phyloP scores from a whole-genome alignment of 441 rosid genomes.

The Pelargonium fulgidum region DNA sequence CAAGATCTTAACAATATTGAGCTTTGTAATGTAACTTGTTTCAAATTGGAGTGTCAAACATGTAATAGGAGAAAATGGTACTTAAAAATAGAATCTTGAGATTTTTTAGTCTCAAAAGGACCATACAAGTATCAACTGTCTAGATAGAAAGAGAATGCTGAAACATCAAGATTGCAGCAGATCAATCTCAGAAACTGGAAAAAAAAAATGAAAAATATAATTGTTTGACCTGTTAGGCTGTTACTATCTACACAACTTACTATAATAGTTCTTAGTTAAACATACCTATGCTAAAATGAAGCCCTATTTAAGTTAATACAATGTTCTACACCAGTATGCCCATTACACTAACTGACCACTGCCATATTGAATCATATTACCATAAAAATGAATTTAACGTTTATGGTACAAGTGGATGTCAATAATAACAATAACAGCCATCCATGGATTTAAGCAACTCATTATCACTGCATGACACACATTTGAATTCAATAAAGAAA shows the following conservation, averaged over 20 bases:
- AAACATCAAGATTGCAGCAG: too few relatives aligned
- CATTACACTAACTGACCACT: neutral
- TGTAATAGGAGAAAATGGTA: too few relatives aligned
- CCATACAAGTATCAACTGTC: neutral
- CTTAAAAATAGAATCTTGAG: too few relatives aligned
- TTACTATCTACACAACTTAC: too few relatives aligned
- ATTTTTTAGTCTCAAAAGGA: neutral
- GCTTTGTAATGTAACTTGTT: too few relatives aligned
- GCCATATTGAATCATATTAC: neutral
- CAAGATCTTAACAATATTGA: too few relatives aligned
- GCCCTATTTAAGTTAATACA: neutral
- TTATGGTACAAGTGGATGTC: constrained; percentile 10
- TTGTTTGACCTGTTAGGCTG: too few relatives aligned
- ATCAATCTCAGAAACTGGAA: too few relatives aligned
- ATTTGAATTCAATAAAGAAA: constrained; percentile 1
- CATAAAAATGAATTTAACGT: neutral
- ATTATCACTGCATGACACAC: neutral
- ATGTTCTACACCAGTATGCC: constrained; percentile 1
- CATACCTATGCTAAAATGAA: neutral
- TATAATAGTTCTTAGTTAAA: too few relatives aligned
- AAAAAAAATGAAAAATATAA: too few relatives aligned
- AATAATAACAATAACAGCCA: neutral
- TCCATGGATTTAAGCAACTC: constrained; percentile 10
- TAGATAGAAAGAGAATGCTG: too few relatives aligned
- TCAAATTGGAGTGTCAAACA: too few relatives aligned